These are phyloP conservation scores for Ophiostoma sp. DNA, from an alignment of 2,329 filamentous ascomycete species.

Conservation along the genomic window DNA sequence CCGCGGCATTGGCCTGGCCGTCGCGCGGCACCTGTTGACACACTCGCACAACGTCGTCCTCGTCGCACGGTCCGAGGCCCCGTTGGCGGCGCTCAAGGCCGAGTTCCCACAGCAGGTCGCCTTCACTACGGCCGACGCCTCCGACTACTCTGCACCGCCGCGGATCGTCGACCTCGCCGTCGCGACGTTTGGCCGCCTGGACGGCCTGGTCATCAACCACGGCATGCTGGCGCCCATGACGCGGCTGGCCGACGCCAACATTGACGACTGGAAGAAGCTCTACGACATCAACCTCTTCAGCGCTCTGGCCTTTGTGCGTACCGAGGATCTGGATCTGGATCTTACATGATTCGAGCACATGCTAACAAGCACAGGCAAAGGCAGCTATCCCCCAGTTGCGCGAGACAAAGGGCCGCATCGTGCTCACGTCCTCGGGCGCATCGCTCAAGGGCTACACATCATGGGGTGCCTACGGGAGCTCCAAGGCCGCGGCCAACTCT, in stretches of 20 bases:
- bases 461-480: conserved; percentile 77
- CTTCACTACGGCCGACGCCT: conserved; percentile 51
- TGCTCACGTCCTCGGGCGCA: conserved; percentile 78
- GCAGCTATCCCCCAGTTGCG: conserved; percentile 65
- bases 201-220: conserved; percentile 85
- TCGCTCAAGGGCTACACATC: conserved; percentile 58
- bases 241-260: conserved; percentile 59
- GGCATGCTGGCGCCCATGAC: conserved; percentile 72
- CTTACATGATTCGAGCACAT: no score
- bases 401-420: conserved; percentile 60
- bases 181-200: conserved; percentile 63
- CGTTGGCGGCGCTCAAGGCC: conserved; percentile 47
- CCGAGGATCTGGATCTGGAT: background rate
- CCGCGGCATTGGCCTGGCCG: conserved; percentile 56
- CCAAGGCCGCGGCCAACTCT: conserved; percentile 80
- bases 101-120: conserved; percentile 50
- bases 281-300: conserved; percentile 90
- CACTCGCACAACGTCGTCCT: conserved; percentile 54
- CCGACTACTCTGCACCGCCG: conserved; percentile 44
- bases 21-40: conserved; percentile 47
- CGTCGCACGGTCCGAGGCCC: conserved; percentile 49
- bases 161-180: conserved; percentile 62
- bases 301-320: conserved; percentile 65
- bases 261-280: conserved; percentile 66
- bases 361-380: conserved; percentile 51